Conservation (phyloP, 2,329 filamentous ascomycete species). For the Ascochyta pisi region DNA sequence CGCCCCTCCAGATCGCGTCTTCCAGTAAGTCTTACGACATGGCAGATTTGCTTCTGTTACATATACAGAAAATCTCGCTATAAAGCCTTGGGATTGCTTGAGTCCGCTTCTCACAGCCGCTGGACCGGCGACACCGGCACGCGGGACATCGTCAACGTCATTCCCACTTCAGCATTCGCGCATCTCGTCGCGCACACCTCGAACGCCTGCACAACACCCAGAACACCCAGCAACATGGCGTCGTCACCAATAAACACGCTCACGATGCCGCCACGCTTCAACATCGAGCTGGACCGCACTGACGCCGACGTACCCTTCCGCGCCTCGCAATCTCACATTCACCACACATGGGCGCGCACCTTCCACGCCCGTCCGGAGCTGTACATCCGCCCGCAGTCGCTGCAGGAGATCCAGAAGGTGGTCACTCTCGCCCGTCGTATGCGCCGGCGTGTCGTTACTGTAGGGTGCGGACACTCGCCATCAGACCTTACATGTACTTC, state of each 20-base stretch:
- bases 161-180: conserved; percentile 2
- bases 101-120: conserved; percentile 1
- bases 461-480: conserved; percentile 92
- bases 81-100: background rate
- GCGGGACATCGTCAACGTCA: conserved; percentile 20
- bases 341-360: conserved; percentile 94
- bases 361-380: conserved; percentile 90
- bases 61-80: background rate
- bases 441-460: conserved; percentile 80
- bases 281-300: conserved; percentile 64
- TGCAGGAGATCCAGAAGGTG: conserved; percentile 82
- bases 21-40: background rate
- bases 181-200: background rate
- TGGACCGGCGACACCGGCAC: conserved; percentile 13
- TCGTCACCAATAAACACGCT: conserved; percentile 31
- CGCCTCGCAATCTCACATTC: conserved; percentile 73
- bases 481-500: conserved; percentile 91
- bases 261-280: conserved; percentile 50
- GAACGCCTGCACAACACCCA: background rate
- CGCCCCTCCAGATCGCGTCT: conserved; percentile 8
- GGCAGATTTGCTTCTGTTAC: background rate
- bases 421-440: conserved; percentile 81
- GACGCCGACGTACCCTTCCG: conserved; percentile 76
- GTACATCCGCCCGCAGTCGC: conserved; percentile 82
- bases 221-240: conserved; percentile 15